phyloP scores from a whole-genome alignment of 2,329 filamentous ascomycete genomes.

The Stemphylium beticola region DNA sequence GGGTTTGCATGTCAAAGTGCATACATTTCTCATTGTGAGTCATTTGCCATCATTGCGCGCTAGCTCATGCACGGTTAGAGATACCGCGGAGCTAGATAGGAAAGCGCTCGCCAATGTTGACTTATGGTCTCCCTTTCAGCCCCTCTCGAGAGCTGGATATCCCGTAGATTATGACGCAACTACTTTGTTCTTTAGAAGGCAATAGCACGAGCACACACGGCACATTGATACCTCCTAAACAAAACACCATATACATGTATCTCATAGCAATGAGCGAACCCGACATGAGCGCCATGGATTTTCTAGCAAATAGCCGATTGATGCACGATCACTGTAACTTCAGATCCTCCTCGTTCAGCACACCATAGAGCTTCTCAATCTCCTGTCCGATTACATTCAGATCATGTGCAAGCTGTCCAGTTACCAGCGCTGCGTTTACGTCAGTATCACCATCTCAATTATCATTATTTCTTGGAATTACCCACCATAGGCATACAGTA shows the following conservation, averaged over 20 bases:
- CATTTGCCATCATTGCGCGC: not conserved
- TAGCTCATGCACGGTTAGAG: not conserved
- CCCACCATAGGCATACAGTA: conserved; percentile 87
- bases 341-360: conserved; percentile 66
- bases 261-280: not conserved
- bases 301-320: not conserved
- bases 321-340: conserved; percentile 52
- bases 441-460: conserved; percentile 7
- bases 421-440: conserved; percentile 62
- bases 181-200: too few species aligned
- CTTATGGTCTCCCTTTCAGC: too few species aligned
- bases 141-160: too few species aligned
- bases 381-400: conserved; percentile 61
- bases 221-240: too few species aligned
- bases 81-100: too few species aligned
- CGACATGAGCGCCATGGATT: not conserved
- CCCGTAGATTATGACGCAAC: too few species aligned
- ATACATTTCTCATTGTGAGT: not conserved
- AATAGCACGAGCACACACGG: too few species aligned
- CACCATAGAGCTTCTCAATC: conserved; percentile 66
- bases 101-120: too few species aligned
- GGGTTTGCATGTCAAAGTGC: not conserved
- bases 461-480: conserved; percentile 10
- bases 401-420: conserved; percentile 64
- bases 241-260: too few species aligned